Percentiles rank a stretch among this genome's conserved stretches.
phyloP scores from a whole-genome alignment of 208 protist genomes.

The Leishmania tropica region DNA sequence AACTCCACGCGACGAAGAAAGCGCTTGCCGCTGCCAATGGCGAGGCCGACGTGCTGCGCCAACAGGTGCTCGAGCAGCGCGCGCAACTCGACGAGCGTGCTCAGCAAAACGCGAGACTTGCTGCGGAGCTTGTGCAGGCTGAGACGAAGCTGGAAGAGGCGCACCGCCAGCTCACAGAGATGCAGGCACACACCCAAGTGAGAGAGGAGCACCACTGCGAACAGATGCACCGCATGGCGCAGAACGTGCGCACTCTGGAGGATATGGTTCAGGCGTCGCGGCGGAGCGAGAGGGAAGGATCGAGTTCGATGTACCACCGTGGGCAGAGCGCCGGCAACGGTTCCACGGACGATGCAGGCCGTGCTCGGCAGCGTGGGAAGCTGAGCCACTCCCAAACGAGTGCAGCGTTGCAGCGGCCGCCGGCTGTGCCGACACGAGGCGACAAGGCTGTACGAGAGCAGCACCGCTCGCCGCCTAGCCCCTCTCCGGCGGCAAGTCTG shows the following conservation, averaged over 20 bases:
- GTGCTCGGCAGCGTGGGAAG: neutral
- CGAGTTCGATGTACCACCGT: too few relatives aligned
- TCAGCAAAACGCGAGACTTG: neutral
- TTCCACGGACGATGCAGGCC: neutral
- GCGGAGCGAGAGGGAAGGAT: slow-evolving; percentile 14
- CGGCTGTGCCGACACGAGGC: neutral
- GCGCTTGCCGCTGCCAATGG: neutral
- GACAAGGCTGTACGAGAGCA: neutral
- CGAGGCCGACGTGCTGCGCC: slow-evolving; percentile 19
- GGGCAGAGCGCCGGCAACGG: neutral
- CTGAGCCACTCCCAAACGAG: neutral
- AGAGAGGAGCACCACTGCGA: slow-evolving; percentile 9
- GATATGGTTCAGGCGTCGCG: slow-evolving; percentile 28
- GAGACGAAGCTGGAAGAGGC: neutral
- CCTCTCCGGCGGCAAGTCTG: neutral
- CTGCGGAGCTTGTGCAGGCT: slow-evolving; percentile 1
- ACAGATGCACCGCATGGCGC: slow-evolving; percentile 8
- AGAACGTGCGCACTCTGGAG: slow-evolving; percentile 12
- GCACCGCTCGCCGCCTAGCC: neutral
- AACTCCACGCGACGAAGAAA: slow-evolving; percentile 3
- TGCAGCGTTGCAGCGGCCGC: neutral
- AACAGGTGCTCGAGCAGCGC: slow-evolving; percentile 12
- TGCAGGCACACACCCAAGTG: neutral
- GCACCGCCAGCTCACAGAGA: neutral
- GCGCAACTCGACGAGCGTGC: neutral